phyloP scores from a whole-genome alignment of 257 asterid genomes.

The Schizonepeta tenuifolia region DNA sequence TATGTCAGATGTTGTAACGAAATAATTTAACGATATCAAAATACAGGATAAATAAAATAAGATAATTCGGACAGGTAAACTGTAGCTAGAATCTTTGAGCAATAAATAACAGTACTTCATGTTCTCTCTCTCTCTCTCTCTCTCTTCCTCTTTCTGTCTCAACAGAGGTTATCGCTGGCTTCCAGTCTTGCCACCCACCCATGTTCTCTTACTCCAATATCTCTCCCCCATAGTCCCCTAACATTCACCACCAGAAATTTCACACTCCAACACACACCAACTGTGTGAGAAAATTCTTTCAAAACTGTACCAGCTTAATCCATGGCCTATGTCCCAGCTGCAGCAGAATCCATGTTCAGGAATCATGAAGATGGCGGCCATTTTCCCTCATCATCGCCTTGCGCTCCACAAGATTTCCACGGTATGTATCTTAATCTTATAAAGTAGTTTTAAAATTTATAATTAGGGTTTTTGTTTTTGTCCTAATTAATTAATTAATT shows the following conservation, averaged over 20 bases:
- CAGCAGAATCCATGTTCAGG: constrained; percentile 55
- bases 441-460: no score
- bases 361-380: constrained; percentile 44
- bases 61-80: constrained; percentile 52
- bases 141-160: constrained; percentile 34
- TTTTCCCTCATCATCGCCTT: constrained; percentile 45
- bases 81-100: constrained; percentile 37
- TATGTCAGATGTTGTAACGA: background rate
- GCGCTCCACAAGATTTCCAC: constrained; percentile 57
- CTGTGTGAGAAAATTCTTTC: constrained; percentile 15
- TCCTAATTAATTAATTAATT: background rate
- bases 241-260: constrained; percentile 27
- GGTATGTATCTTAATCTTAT: constrained; percentile 39
- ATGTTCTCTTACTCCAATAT: constrained; percentile 49
- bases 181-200: constrained; percentile 78
- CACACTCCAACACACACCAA: constrained; percentile 4
- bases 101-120: constrained; percentile 56
- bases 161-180: constrained; percentile 71
- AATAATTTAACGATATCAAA: background rate
- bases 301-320: background rate
- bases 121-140: constrained; percentile 45
- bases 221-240: constrained; percentile 31
- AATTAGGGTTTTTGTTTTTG: background rate
- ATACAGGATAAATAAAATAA: constrained; percentile 12
- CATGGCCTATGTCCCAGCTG: constrained; percentile 55